phyloP scores from a whole-genome alignment of 2,329 filamentous ascomycete genomes.

The Endocalyx cinctus region DNA sequence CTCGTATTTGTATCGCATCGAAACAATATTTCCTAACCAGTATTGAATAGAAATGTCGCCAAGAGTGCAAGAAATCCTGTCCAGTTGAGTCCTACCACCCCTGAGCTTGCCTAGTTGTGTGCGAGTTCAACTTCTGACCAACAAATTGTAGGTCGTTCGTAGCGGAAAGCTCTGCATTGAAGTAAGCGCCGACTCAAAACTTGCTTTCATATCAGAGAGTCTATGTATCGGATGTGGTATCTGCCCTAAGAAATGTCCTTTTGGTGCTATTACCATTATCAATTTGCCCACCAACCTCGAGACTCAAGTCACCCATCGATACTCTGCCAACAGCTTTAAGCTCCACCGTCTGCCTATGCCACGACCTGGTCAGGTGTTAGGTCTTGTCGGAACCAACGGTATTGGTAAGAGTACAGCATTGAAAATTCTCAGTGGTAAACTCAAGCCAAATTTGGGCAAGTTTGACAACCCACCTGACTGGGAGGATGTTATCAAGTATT shows the following conservation, averaged over 20 bases:
- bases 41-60: slow-evolving; percentile 76
- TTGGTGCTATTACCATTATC: slow-evolving; percentile 99
- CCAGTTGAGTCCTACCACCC: slow-evolving; percentile 9
- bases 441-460: slow-evolving; percentile 94
- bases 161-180: slow-evolving; percentile 98
- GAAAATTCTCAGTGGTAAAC: slow-evolving; percentile 96
- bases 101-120: no score
- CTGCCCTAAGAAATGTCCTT: slow-evolving; percentile 98
- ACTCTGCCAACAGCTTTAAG: slow-evolving; percentile 99
- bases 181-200: slow-evolving; percentile 80
- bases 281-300: slow-evolving; percentile 99
- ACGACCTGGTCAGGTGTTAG: slow-evolving; percentile 88
- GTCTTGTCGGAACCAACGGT: slow-evolving; percentile 98
- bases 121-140: no score
- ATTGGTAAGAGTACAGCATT: slow-evolving; percentile 99
- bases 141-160: slow-evolving; percentile 69
- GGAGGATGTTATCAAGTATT: slow-evolving; percentile 98
- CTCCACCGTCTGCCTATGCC: slow-evolving; percentile 95
- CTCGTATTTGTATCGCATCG: no score
- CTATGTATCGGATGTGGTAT: slow-evolving; percentile 99
- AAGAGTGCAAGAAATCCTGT: slow-evolving; percentile 99
- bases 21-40: slow-evolving; percentile 8
- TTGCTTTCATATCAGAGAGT: slow-evolving; percentile 95
- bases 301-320: slow-evolving; percentile 95
- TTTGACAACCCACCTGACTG: slow-evolving; percentile 97